Base-by-base conservation (phyloP, 2,329 filamentous ascomycete species). In the Stachybotrys chartarum region DNA sequence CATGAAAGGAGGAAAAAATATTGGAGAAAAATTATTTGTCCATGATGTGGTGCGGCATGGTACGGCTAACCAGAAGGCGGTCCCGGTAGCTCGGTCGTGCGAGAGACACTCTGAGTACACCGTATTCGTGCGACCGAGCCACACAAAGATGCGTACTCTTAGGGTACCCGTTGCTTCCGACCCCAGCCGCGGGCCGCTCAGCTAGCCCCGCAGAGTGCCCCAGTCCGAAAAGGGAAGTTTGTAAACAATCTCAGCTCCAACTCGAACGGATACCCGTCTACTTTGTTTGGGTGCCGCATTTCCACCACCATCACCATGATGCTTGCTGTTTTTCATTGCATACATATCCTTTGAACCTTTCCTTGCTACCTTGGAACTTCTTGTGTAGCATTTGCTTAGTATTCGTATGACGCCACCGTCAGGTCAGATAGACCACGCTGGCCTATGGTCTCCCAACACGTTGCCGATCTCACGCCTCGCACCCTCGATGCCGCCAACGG, bases 161-260 rank as follows among this genome's bases (percentile, higher is more conserved):
- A 10, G 14, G 35, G 35, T 42, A 42, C 14, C 2, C 35, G 3
- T 3, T 14, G 35, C 35, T 10, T 10, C 14, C 8, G 14, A 10
- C 35, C 35, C 35, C 35, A 5, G 35, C 35, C 35, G 3, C 35
- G 35, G 45, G 8, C 39, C 17, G 30, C 50, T 50, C 14, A 14
- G 18, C 17, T 46, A 42, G 6, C 10, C 24, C 14, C 17, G 6
- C 14, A 39, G 51, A 32, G 30, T 16, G 42, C 53, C 50, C 68
- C 69, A 70, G 55, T 50, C 64, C 61, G 30, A 57, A 60, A 63
- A n/a, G 12, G 60, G 68, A 62, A 58, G 54, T 62, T 68, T 65
- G 66, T 70, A 68, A 70, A 70, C 61, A 69, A 30, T 51, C 32
- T 53, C 54, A 54, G 47, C 24, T 24, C 24, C 24, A 24, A 4